These are phyloP conservation scores for Protomyces inouyei DNA, from an alignment of 1,139 yeast genomes.

Conservation along the genomic window DNA sequence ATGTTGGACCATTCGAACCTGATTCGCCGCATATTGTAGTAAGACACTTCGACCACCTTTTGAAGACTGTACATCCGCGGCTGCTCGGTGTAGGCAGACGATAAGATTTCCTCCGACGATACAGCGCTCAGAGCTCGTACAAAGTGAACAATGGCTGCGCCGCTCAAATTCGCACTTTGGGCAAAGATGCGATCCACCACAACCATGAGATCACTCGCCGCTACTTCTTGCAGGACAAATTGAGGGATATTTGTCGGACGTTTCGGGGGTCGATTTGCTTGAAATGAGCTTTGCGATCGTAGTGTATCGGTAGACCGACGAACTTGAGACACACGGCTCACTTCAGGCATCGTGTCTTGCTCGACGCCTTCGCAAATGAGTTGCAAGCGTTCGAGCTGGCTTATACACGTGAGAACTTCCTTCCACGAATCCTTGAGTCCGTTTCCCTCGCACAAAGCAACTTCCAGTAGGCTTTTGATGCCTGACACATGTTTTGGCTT, in stretches of 20 bases:
- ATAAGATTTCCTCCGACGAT: constrained; percentile 83
- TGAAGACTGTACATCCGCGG: constrained; percentile 91
- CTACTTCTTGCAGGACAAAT: constrained; percentile 56
- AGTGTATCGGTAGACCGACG: constrained; percentile 12
- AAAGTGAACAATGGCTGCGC: constrained; percentile 79
- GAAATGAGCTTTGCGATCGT: constrained; percentile 17
- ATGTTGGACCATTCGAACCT: constrained; percentile 94
- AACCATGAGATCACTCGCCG: constrained; percentile 73
- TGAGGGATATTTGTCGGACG: constrained; percentile 40
- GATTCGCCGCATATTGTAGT: constrained; percentile 94
- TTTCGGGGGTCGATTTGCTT: constrained; percentile 2
- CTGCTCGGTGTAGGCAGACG: constrained; percentile 71
- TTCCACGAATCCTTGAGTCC: constrained; percentile 72
- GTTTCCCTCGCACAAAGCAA: constrained; percentile 76
- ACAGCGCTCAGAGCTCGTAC: constrained; percentile 83
- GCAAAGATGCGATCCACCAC: constrained; percentile 84
- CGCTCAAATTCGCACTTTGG: constrained; percentile 71
- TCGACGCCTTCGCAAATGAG: constrained; percentile 84
- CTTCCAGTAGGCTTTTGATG: constrained; percentile 63
- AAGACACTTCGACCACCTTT: constrained; percentile 94
- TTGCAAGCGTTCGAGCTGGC: constrained; percentile 87
- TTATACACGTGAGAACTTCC: constrained; percentile 71
- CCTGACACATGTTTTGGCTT: constrained; percentile 77
- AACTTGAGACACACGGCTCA: constrained; percentile 47
- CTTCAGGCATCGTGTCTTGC: constrained; percentile 80